phyloP scores from a whole-genome alignment of 1,139 yeast genomes.

The Yamadazyma songkhlaensis region DNA sequence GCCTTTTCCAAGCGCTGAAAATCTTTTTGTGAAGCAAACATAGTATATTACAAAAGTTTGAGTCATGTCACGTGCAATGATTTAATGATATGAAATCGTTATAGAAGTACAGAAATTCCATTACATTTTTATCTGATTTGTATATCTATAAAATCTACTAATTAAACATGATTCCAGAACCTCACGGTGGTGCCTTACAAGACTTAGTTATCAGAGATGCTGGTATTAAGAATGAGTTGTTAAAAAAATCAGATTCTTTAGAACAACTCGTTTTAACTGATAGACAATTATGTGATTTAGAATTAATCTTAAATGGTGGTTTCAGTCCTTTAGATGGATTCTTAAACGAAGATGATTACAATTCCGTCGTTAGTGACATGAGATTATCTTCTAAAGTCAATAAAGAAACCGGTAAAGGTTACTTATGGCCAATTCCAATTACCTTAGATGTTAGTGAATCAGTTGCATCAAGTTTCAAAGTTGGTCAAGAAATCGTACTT shows the following conservation, averaged over 20 bases:
- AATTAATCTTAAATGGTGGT: slow-evolving; percentile 89
- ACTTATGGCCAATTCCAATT: slow-evolving; percentile 91
- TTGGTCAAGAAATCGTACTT: slow-evolving; percentile 68
- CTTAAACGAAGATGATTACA: slow-evolving; percentile 75
- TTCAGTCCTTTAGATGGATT: slow-evolving; percentile 92
- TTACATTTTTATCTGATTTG: background rate
- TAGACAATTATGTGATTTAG: slow-evolving; percentile 92
- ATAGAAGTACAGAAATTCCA: background rate
- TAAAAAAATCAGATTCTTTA: slow-evolving; percentile 50
- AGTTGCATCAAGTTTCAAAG: slow-evolving; percentile 45
- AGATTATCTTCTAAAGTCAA: slow-evolving; percentile 55
- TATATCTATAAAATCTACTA: background rate
- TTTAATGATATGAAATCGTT: slow-evolving; percentile 3
- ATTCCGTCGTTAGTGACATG: slow-evolving; percentile 72
- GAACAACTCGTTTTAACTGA: slow-evolving; percentile 64
- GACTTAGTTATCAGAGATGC: slow-evolving; percentile 85
- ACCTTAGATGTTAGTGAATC: slow-evolving; percentile 71
- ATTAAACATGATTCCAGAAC: slow-evolving; percentile 55
- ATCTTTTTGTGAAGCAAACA: too few relatives aligned
- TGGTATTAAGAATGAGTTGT: slow-evolving; percentile 51
- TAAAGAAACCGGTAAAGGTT: slow-evolving; percentile 49
- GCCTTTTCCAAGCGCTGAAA: too few relatives aligned
- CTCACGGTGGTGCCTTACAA: slow-evolving; percentile 89
- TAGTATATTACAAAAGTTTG: background rate
- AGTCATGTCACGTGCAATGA: slow-evolving; percentile 24